These are phyloP conservation scores for Drechslera avenae DNA, from an alignment of 2,329 filamentous ascomycete species.

Conservation along the genomic window DNA sequence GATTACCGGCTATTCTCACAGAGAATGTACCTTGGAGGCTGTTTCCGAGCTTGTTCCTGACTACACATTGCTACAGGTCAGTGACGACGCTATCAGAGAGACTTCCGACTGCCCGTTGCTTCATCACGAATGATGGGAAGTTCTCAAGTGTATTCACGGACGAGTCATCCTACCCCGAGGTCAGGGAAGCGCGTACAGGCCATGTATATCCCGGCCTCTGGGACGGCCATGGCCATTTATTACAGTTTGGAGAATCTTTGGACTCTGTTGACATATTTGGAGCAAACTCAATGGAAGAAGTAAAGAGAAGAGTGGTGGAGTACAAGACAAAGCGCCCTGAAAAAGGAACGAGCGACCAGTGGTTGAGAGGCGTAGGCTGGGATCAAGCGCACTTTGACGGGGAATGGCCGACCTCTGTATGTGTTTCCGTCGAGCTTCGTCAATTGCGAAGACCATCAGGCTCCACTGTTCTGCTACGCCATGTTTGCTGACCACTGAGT, in stretches of 20 bases:
- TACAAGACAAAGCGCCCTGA: slow-evolving; percentile 60
- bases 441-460: not conserved
- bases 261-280: slow-evolving; percentile 70
- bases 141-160: slow-evolving; percentile 50
- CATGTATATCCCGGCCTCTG: slow-evolving; percentile 70
- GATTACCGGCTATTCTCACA: slow-evolving; percentile 24
- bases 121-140: slow-evolving; percentile 59
- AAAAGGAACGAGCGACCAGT: slow-evolving; percentile 61
- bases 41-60: slow-evolving; percentile 31
- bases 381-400: slow-evolving; percentile 68
- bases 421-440: slow-evolving; percentile 30
- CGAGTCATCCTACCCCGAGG: slow-evolving; percentile 26
- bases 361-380: slow-evolving; percentile 73
- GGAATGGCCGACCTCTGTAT: slow-evolving; percentile 67
- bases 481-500: slow-evolving; percentile 3
- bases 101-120: slow-evolving; percentile 56
- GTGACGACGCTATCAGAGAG: slow-evolving; percentile 52
- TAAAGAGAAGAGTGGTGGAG: slow-evolving; percentile 57
- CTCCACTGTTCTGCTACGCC: not conserved
- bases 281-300: slow-evolving; percentile 60
- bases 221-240: slow-evolving; percentile 72
- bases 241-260: slow-evolving; percentile 70
- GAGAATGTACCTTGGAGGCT: slow-evolving; percentile 26
- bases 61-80: slow-evolving; percentile 52
- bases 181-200: slow-evolving; percentile 46